These are phyloP conservation scores for Plasmopara muralis DNA, from an alignment of 352 stramenopile genomes.

Conservation along the genomic window DNA sequence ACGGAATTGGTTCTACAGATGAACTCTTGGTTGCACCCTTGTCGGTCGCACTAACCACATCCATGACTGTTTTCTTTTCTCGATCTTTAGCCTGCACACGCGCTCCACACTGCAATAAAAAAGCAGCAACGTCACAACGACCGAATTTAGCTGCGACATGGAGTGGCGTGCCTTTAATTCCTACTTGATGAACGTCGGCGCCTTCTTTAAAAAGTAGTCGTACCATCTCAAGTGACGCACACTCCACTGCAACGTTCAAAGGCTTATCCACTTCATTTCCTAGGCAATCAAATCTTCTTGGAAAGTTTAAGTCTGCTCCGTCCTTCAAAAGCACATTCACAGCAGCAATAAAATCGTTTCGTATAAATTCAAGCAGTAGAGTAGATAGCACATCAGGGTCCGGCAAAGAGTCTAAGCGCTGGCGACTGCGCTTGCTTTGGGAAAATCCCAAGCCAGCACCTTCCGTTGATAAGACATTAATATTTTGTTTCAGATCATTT, in stretches of 20 bases:
- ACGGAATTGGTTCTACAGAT: conserved; percentile 11
- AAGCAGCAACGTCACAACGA: conserved; percentile 70
- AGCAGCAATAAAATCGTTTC: conserved; percentile 60
- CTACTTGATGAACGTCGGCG: conserved; percentile 55
- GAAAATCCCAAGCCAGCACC: conserved; percentile 4
- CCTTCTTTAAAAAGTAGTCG: conserved; percentile 71
- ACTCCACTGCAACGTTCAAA: conserved; percentile 52
- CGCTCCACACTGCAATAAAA: conserved; percentile 71
- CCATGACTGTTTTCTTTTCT: conserved; percentile 43
- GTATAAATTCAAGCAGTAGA: conserved; percentile 68
- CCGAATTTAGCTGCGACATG: conserved; percentile 52
- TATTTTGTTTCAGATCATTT: background rate
- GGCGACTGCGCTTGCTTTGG: conserved; percentile 18
- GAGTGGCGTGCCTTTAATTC: conserved; percentile 47
- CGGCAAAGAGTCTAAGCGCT: conserved; percentile 42
- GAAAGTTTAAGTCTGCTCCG: conserved; percentile 64
- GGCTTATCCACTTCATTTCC: conserved; percentile 61
- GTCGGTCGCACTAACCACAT: conserved; percentile 25
- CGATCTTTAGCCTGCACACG: conserved; percentile 46
- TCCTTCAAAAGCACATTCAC: conserved; percentile 70
- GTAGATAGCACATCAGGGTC: conserved; percentile 57
- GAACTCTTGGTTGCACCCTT: conserved; percentile 4
- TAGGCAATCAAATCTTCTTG: conserved; percentile 33
- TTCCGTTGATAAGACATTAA: background rate
- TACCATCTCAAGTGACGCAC: conserved; percentile 64